phyloP scores from a whole-genome alignment of 2,329 filamentous ascomycete species.

The Sporothrix phasma region DNA sequence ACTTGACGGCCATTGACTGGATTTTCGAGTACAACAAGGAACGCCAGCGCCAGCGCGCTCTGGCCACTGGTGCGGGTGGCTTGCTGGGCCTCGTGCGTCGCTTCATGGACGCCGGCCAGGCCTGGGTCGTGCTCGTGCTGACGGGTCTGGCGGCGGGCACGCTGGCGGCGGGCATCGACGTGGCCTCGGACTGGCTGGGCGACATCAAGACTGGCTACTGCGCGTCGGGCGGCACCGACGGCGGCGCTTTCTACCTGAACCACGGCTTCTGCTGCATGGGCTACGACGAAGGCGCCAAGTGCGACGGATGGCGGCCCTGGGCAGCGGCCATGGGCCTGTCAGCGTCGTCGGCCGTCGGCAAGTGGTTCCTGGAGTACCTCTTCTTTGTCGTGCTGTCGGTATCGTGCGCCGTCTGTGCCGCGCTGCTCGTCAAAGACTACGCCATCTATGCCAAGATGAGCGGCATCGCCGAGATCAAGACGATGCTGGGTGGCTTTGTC shows the following conservation, averaged over 20 bases:
- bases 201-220: constrained; percentile 90
- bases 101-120: constrained; percentile 74
- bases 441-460: constrained; percentile 85
- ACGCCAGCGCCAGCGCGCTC: constrained; percentile 70
- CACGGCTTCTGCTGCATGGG: constrained; percentile 89
- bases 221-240: constrained; percentile 59
- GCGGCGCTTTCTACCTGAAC: constrained; percentile 84
- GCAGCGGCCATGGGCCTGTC: constrained; percentile 58
- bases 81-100: constrained; percentile 63
- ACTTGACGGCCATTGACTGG: constrained; percentile 97
- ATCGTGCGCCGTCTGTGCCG: constrained; percentile 66
- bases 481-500: constrained; percentile 84
- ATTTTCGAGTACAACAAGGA: constrained; percentile 98
- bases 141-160: constrained; percentile 77
- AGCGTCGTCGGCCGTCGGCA: constrained; percentile 48
- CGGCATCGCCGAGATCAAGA: constrained; percentile 97
- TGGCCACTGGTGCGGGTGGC: constrained; percentile 60
- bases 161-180: constrained; percentile 80
- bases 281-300: constrained; percentile 72
- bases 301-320: constrained; percentile 82
- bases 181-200: constrained; percentile 85
- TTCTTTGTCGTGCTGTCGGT: constrained; percentile 81
- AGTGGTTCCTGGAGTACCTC: constrained; percentile 77
- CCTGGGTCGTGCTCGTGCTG: constrained; percentile 80
- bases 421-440: constrained; percentile 71